These are phyloP conservation scores for Dovyalis caffra DNA, from an alignment of 345 rosid genomes.

Conservation along the genomic window DNA sequence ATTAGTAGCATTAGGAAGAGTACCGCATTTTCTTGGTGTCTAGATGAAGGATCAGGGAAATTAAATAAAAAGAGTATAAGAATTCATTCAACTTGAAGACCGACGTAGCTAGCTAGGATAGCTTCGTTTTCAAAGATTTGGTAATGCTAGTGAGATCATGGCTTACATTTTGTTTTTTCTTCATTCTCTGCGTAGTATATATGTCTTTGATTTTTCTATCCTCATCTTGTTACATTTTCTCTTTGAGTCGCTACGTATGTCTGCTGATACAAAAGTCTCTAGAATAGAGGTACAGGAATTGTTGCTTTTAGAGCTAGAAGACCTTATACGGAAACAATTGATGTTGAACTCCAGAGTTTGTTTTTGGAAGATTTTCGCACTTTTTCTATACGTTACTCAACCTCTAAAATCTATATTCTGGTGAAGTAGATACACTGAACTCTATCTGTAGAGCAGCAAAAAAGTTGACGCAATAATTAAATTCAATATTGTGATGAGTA, in stretches of 20 bases:
- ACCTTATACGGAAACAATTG: not conserved
- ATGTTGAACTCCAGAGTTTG: not conserved
- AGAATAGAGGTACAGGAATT: not conserved
- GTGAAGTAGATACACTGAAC: not conserved
- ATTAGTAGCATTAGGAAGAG: not conserved
- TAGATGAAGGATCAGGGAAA: no score
- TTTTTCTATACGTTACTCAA: not conserved
- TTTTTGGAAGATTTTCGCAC: not conserved
- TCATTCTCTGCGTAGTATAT: not conserved
- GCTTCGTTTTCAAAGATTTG: slow-evolving; percentile 6
- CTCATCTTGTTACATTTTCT: not conserved
- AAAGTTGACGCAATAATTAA: not conserved
- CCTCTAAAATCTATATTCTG: not conserved
- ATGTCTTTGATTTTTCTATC: not conserved
- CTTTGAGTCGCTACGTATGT: no score
- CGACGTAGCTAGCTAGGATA: not conserved
- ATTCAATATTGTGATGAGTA: not conserved
- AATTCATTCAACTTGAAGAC: not conserved
- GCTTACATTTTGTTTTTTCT: not conserved
- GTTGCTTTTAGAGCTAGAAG: not conserved
- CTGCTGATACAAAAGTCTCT: not conserved
- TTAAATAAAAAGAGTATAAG: not conserved
- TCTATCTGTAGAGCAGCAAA: not conserved
- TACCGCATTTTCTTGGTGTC: not conserved
- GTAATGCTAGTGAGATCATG: slow-evolving; percentile 12